A percentile compares a stretch with the other conserved stretches of the same genome.
Evolutionary conservation across 2,329 filamentous ascomycete species (phyloP).

Genomic region (Aspergillus vadensis): DNA sequence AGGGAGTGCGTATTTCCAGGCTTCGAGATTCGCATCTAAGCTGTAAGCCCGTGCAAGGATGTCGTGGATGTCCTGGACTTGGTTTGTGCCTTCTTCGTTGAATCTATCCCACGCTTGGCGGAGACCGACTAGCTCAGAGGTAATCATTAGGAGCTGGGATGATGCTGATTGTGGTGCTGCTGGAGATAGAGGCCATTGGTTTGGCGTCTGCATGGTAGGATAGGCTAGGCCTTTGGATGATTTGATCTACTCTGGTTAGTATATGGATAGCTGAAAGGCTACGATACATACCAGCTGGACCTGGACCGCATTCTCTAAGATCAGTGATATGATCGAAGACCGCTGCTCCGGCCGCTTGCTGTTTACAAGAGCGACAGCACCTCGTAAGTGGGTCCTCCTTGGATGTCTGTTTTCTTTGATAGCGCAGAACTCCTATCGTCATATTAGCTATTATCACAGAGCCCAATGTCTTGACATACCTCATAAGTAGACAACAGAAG

Average conservation of each 20-base stretch:
- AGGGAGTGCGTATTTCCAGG: slow-evolving; percentile 29
- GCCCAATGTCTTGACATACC: slow-evolving; percentile 14
- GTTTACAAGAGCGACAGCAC: slow-evolving; percentile 33
- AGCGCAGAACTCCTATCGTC: slow-evolving; percentile 28
- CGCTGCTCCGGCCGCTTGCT: slow-evolving; percentile 19
- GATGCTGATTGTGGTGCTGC: slow-evolving; percentile 20
- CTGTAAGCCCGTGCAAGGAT: slow-evolving; percentile 24
- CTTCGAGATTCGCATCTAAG: slow-evolving; percentile 25
- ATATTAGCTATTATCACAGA: not conserved
- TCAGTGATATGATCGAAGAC: slow-evolving; percentile 17
- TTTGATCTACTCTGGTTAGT: slow-evolving; percentile 25
- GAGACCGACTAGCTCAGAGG: slow-evolving; percentile 28
- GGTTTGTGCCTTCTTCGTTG: not conserved
- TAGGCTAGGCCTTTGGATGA: slow-evolving; percentile 21
- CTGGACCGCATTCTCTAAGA: slow-evolving; percentile 27
- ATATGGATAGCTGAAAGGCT: not conserved
- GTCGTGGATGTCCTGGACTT: slow-evolving; percentile 12
- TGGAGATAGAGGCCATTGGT: slow-evolving; percentile 26
- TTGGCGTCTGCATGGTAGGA: slow-evolving; percentile 26
- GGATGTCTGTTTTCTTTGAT: slow-evolving; percentile 26
- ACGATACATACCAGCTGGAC: slow-evolving; percentile 27
- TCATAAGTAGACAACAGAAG: slow-evolving; percentile 32
- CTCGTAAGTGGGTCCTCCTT: slow-evolving; percentile 30
- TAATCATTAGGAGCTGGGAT: slow-evolving; percentile 22
- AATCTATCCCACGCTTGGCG: slow-evolving; percentile 27